A percentile compares a stretch with the other conserved stretches of the same genome.
Evolutionary conservation across 768 basidiomycete genomes (phyloP).

Genomic region (Galerina sulciceps): DNA sequence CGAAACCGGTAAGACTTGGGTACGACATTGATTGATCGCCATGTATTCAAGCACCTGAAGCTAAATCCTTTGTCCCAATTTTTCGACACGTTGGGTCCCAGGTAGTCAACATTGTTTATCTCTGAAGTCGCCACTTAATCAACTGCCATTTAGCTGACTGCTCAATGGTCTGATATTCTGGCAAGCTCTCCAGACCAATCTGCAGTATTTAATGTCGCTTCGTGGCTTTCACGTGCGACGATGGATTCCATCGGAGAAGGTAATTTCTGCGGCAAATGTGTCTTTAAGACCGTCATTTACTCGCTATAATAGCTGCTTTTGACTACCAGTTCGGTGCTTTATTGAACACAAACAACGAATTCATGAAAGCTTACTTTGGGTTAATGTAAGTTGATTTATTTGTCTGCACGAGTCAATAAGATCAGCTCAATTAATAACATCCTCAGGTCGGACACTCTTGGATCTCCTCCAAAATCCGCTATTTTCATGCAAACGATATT

Average conservation of each 20-base stretch:
- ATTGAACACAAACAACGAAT: conserved; percentile 51
- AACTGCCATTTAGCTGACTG: conserved; percentile 39
- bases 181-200: conserved; percentile 43
- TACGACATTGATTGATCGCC: background rate
- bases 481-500: conserved; percentile 54
- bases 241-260: conserved; percentile 59
- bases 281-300: background rate
- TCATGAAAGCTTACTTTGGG: conserved; percentile 58
- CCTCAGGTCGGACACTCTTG: conserved; percentile 51
- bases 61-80: conserved; percentile 52
- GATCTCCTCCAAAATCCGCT: conserved; percentile 46
- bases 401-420: background rate
- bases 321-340: conserved; percentile 62
- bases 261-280: conserved; percentile 12
- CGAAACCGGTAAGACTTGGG: background rate
- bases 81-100: conserved; percentile 50
- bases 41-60: conserved; percentile 39
- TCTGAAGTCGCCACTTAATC: background rate
- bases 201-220: conserved; percentile 49
- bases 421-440: background rate
- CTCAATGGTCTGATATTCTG: conserved; percentile 57
- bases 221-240: conserved; percentile 52
- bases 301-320: conserved; percentile 43
- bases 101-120: conserved; percentile 30
- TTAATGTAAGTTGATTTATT: conserved; percentile 39